Evolutionary conservation across 805 yeast species (phyloP).

Genomic region (Ogataea populi-albae): DNA sequence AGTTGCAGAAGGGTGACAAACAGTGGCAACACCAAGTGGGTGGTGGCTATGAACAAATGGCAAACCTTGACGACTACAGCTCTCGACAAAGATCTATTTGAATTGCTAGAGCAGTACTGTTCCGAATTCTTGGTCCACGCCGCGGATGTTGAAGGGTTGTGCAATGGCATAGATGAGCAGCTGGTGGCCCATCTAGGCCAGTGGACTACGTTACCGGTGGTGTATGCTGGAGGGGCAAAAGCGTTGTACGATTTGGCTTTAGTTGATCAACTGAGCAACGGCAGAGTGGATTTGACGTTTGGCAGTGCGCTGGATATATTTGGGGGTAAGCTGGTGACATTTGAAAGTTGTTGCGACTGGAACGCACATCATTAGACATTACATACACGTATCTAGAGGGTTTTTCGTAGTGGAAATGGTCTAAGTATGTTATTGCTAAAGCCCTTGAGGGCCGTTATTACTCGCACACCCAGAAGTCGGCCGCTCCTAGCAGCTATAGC

Average conservation of each 20-base stretch:
- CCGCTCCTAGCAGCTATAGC: conserved; percentile 22
- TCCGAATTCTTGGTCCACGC: conserved; percentile 92
- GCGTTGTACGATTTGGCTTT: conserved; percentile 61
- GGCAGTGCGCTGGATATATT: conserved; percentile 94
- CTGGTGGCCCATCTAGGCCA: conserved; percentile 69
- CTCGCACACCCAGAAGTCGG: conserved; percentile 19
- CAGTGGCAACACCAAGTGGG: conserved; percentile 53
- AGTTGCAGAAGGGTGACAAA: conserved; percentile 60
- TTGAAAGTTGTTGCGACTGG: conserved; percentile 76
- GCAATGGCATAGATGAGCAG: conserved; percentile 85
- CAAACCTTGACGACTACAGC: conserved; percentile 75
- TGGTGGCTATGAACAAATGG: conserved; percentile 98
- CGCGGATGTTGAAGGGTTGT: conserved; percentile 97
- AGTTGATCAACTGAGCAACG: conserved; percentile 67
- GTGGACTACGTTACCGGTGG: conserved; percentile 77
- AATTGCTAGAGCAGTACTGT: conserved; percentile 58
- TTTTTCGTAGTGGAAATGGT: conserved; percentile 2
- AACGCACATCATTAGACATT: conserved; percentile 38
- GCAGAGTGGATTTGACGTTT: conserved; percentile 85
- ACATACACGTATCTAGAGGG: conserved; percentile 9
- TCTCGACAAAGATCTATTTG: conserved; percentile 53
- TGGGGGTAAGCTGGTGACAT: conserved; percentile 82
- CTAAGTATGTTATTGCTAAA: conserved; percentile 8
- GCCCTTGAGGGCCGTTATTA: conserved; percentile 15
- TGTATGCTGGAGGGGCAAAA: conserved; percentile 97